Evolutionary conservation across 139 green algal genomes (phyloP), one percentile per base, ranked within the genome.

Genomic region (Ettlia oleoabundans): DNA sequence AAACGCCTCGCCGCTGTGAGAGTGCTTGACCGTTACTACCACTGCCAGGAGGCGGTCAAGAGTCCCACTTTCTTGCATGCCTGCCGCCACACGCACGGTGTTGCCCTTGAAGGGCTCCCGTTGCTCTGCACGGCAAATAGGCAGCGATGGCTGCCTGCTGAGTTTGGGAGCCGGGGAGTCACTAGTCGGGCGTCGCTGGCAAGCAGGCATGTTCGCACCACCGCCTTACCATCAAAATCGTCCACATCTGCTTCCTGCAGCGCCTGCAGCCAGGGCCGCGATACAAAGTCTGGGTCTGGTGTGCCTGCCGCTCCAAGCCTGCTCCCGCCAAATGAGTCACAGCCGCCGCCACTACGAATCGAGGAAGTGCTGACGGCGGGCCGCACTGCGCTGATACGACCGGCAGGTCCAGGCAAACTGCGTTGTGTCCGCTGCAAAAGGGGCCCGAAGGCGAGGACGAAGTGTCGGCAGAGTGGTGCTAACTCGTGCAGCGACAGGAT

Each of bases 1-100:
- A 66, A 82, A 86, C 3, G 73, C 76, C 28, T 86, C 71, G 40
- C 82, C 82, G 33, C 51, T 79, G 71, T 71, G 41, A 43, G 40
- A 69, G 28, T 38, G 81, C 37, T 71, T 62, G 13, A 85, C 30
- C 6, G 28, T 62, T 4, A 41, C 70, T 28, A 85, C 74, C 21
- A 80, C 61, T 2, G 35, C 73, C 52, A 85, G 63, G 33, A 85
- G 70, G 22, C 70, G 30, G 33, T 53, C 43, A 43, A 85, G 53
- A 62, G 41, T 41, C 1, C 69, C 81, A 5, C 52, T 81, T 15
- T 79, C 24, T 41, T 55, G 58, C 62, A 79, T 4, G 13, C 10
- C 28, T 2, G 28, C 32, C 26, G 81, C 81, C 41, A n/a, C 35
- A 8, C 64, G 81, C 19, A 81, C 53, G 9, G 70, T 85, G 81